phyloP scores from a whole-genome alignment of 441 rosid genomes.

The Gossypium trilobum region DNA sequence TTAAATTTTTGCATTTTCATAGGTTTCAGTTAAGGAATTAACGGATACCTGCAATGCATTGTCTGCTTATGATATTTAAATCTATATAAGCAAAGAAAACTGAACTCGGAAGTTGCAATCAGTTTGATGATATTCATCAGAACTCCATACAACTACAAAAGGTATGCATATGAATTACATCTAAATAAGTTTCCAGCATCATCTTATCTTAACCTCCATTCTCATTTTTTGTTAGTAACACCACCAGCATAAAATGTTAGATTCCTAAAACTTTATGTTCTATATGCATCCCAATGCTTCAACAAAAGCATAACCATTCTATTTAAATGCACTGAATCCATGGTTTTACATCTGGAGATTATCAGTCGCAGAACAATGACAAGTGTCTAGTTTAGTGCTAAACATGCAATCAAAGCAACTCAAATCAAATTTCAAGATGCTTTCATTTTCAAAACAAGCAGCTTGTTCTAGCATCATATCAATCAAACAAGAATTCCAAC shows the following conservation, averaged over 20 bases:
- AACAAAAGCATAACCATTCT: not conserved
- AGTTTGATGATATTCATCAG: too few species aligned
- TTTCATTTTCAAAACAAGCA: slow-evolving; percentile 10
- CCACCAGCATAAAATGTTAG: not conserved
- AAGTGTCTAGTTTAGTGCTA: not conserved
- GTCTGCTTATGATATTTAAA: too few species aligned
- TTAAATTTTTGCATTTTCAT: too few species aligned
- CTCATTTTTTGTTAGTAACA: not conserved
- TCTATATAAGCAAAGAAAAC: too few species aligned
- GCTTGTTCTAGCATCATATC: slow-evolving; percentile 6
- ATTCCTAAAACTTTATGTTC: not conserved
- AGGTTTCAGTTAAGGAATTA: too few species aligned
- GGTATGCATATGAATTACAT: too few species aligned
- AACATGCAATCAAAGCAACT: not conserved
- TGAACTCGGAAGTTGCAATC: too few species aligned
- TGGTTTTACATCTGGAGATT: not conserved
- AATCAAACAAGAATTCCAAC: slow-evolving; percentile 17
- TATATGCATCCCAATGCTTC: not conserved
- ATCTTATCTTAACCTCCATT: too few species aligned
- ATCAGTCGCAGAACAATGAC: not conserved
- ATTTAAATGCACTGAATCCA: not conserved
- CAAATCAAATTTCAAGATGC: slow-evolving; percentile 7
- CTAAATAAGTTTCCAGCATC: too few species aligned
- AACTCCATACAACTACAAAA: too few species aligned
- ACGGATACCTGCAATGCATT: too few species aligned